phyloP scores from a whole-genome alignment of 2,329 filamentous ascomycete genomes.

The Diaporthe velutina region DNA sequence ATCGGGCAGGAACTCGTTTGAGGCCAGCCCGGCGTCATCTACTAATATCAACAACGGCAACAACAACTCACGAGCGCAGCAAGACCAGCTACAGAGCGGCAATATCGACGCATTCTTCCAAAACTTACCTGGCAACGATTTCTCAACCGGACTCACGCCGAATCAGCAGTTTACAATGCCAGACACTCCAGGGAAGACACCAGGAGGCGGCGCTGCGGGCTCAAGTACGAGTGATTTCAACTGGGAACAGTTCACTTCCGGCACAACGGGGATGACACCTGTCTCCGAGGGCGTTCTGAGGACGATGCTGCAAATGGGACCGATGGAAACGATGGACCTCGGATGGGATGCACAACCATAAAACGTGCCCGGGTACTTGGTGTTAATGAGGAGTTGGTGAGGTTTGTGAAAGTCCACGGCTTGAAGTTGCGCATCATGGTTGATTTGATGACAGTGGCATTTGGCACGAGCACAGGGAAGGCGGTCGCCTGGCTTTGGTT shows the following conservation, averaged over 20 bases:
- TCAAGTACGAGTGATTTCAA: conserved; percentile 51
- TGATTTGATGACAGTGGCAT: not conserved
- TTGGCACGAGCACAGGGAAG: not conserved
- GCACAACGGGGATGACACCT: conserved; percentile 64
- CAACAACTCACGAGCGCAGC: conserved; percentile 47
- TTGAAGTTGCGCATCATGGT: not conserved
- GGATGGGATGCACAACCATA: conserved; percentile 57
- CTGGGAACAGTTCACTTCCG: conserved; percentile 41
- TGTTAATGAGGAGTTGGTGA: not conserved
- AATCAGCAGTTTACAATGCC: conserved; percentile 51
- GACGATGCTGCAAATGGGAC: conserved; percentile 69
- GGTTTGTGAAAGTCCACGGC: not conserved
- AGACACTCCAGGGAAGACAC: conserved; percentile 51
- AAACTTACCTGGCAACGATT: conserved; percentile 50
- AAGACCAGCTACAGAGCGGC: conserved; percentile 48
- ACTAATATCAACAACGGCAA: conserved; percentile 50
- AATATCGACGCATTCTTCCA: conserved; percentile 55
- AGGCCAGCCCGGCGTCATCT: conserved; percentile 63
- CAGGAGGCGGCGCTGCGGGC: conserved; percentile 16
- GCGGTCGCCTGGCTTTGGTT: not conserved
- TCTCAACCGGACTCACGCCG: conserved; percentile 52
- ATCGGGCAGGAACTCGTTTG: conserved; percentile 62
- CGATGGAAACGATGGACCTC: conserved; percentile 72
- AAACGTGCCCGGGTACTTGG: conserved; percentile 11
- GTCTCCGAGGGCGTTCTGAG: conserved; percentile 69